These are phyloP conservation scores for Trichoderma parareesei DNA, from an alignment of 495 filamentous ascomycete species.

Conservation along the genomic window DNA sequence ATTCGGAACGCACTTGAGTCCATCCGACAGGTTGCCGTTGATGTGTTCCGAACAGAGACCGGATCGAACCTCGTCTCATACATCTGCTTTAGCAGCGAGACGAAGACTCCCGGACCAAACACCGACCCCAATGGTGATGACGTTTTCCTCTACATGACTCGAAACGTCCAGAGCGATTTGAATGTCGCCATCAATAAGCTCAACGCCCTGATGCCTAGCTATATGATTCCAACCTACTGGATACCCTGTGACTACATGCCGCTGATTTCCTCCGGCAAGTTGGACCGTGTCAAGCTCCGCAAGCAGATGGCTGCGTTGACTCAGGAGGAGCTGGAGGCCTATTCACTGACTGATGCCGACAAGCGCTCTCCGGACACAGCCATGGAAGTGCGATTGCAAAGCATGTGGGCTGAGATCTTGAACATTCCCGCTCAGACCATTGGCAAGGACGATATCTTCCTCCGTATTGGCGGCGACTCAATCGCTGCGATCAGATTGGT, in stretches of 20 bases:
- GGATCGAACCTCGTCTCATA: constrained; percentile 29
- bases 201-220: constrained; percentile 11
- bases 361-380: not conserved
- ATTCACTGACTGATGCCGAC: constrained; percentile 22
- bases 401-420: not conserved
- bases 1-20: constrained; percentile 21
- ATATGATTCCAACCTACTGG: constrained; percentile 18
- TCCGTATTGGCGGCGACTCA: constrained; percentile 22
- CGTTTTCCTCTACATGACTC: not conserved
- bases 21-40: constrained; percentile 12
- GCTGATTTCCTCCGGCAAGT: constrained; percentile 50
- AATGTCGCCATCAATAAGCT: not conserved
- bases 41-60: constrained; percentile 17
- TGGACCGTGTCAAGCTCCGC: constrained; percentile 34
- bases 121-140: not conserved
- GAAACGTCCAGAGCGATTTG: not conserved
- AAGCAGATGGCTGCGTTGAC: constrained; percentile 31
- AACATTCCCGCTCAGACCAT: constrained; percentile 20
- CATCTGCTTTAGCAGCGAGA: constrained; percentile 18
- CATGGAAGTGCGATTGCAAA: not conserved
- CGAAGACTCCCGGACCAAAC: constrained; percentile 9
- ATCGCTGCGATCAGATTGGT: constrained; percentile 9
- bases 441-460: constrained; percentile 41
- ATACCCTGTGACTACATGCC: constrained; percentile 12
- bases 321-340: constrained; percentile 30